Conservation (phyloP, 2,329 filamentous ascomycete species). For the Hymenoscyphus linearis region DNA sequence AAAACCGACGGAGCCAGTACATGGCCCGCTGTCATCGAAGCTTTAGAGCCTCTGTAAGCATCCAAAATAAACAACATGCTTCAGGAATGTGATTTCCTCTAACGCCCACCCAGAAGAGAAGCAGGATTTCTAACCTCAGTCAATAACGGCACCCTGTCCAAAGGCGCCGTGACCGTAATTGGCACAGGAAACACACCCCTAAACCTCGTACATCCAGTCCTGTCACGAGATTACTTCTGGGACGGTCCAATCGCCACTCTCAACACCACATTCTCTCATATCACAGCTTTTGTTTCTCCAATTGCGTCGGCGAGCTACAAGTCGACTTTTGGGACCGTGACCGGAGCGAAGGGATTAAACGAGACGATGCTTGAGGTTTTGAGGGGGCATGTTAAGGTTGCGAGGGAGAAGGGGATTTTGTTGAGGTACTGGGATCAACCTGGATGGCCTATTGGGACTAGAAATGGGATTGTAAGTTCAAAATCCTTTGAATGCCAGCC, state of each 20-base stretch:
- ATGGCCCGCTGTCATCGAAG: slow-evolving; percentile 50
- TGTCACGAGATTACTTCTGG: slow-evolving; percentile 52
- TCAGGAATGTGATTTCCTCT: neutral
- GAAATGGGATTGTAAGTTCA: slow-evolving; percentile 38
- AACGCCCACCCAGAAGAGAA: slow-evolving; percentile 14
- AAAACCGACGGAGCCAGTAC: slow-evolving; percentile 53
- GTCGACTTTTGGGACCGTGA: slow-evolving; percentile 44
- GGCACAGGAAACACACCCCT: slow-evolving; percentile 38
- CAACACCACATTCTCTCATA: slow-evolving; percentile 25
- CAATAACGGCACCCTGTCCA: slow-evolving; percentile 21
- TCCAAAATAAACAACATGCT: slow-evolving; percentile 32
- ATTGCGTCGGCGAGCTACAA: slow-evolving; percentile 53
- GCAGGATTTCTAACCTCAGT: slow-evolving; percentile 31
- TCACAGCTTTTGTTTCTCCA: slow-evolving; percentile 27
- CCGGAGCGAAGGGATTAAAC: slow-evolving; percentile 42
- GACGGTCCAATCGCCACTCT: slow-evolving; percentile 39
- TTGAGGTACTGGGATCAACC: slow-evolving; percentile 57
- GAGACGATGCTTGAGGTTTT: slow-evolving; percentile 39
- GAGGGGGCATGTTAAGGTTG: slow-evolving; percentile 40
- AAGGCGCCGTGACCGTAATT: slow-evolving; percentile 26
- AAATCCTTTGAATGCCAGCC: too few relatives aligned
- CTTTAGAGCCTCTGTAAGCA: slow-evolving; percentile 51
- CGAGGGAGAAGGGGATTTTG: slow-evolving; percentile 43
- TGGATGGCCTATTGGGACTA: slow-evolving; percentile 46
- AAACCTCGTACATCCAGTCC: slow-evolving; percentile 42